Conservation (phyloP, 345 rosid genomes). For the Ricinus communis region DNA sequence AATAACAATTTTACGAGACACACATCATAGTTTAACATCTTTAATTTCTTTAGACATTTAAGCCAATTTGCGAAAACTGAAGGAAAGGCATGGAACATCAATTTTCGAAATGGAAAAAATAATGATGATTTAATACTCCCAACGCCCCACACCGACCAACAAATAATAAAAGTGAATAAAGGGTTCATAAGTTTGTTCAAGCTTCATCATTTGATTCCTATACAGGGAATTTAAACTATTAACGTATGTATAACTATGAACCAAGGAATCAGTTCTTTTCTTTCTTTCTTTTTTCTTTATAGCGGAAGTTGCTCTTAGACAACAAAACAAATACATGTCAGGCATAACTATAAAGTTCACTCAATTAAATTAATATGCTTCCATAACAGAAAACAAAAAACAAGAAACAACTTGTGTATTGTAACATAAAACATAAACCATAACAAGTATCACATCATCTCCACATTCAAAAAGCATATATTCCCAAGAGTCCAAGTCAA, state of each 20-base stretch:
- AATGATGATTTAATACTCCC: neutral
- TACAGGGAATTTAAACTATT: neutral
- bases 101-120: neutral
- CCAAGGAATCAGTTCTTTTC: neutral
- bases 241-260: neutral
- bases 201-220: slow-evolving; percentile 4
- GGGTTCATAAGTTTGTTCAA: neutral
- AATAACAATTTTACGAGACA: too few relatives aligned
- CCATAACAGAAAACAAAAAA: neutral
- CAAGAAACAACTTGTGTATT: neutral
- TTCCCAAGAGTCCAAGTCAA: neutral
- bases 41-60: too few relatives aligned
- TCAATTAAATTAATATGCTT: too few relatives aligned
- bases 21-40: too few relatives aligned
- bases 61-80: too few relatives aligned
- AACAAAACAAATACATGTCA: neutral
- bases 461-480: neutral
- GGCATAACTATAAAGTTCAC: too few relatives aligned
- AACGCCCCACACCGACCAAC: neutral
- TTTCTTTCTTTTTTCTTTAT: neutral
- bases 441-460: too few relatives aligned
- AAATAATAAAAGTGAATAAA: neutral
- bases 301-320: neutral
- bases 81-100: neutral
- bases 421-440: too few relatives aligned